These are phyloP conservation scores for Pleurotus giganteus DNA, from an alignment of 768 basidiomycete species.

Conservation along the genomic window DNA sequence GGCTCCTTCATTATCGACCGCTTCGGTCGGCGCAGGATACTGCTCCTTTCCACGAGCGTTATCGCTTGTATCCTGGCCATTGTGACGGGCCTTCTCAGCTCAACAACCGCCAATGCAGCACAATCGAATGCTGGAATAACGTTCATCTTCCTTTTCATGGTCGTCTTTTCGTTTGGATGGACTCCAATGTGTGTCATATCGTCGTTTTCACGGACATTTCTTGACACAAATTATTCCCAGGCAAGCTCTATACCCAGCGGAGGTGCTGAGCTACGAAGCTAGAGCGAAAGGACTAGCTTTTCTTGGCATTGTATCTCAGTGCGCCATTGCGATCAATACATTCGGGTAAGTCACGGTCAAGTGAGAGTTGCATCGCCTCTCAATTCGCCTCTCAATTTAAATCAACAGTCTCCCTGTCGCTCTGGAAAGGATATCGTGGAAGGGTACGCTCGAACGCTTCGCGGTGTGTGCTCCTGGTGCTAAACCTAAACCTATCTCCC, in stretches of 20 bases:
- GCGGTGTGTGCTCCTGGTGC: slow-evolving; percentile 38
- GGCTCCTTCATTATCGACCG: slow-evolving; percentile 47
- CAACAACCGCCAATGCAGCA: slow-evolving; percentile 25
- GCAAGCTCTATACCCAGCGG: slow-evolving; percentile 55
- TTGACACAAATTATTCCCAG: slow-evolving; percentile 18
- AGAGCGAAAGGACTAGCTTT: slow-evolving; percentile 53
- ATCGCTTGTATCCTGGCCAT: slow-evolving; percentile 42
- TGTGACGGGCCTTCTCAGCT: slow-evolving; percentile 44
- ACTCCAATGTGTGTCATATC: slow-evolving; percentile 43
- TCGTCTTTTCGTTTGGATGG: slow-evolving; percentile 54
- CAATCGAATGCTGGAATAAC: slow-evolving; percentile 51
- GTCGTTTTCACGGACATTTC: neutral
- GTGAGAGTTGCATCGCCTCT: neutral
- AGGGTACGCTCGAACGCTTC: slow-evolving; percentile 29
- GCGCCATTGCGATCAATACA: slow-evolving; percentile 45
- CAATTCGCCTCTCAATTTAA: neutral
- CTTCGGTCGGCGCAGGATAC: slow-evolving; percentile 44
- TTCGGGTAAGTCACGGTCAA: slow-evolving; percentile 35
- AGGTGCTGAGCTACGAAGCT: slow-evolving; percentile 48
- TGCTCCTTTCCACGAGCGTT: slow-evolving; percentile 36
- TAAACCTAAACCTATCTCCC: slow-evolving; percentile 41
- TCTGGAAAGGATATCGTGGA: slow-evolving; percentile 42
- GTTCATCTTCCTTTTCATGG: slow-evolving; percentile 51
- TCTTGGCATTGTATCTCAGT: slow-evolving; percentile 42
- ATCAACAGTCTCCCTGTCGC: slow-evolving; percentile 41